Conservation (phyloP, 768 basidiomycete species). For the Rhizopogon vinicolor region DNA sequence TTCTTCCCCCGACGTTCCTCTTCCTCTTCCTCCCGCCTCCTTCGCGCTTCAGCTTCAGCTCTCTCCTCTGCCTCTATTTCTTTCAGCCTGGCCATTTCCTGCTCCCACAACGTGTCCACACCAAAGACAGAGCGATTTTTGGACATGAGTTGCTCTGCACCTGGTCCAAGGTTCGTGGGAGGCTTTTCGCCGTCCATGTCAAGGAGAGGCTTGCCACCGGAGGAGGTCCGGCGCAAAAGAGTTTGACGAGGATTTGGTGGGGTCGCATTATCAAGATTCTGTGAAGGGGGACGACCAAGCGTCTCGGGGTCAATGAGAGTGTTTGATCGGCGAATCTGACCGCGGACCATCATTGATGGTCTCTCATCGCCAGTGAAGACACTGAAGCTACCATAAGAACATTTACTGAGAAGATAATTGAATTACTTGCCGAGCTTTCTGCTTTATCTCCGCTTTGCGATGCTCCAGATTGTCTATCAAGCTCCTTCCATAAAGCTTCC, state of each 20-base stretch:
- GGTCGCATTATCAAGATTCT: conserved; percentile 40
- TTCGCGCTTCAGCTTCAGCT: conserved; percentile 48
- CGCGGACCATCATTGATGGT: conserved; percentile 90
- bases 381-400: conserved; percentile 32
- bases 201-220: conserved; percentile 58
- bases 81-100: conserved; percentile 77
- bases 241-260: conserved; percentile 22
- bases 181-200: conserved; percentile 46
- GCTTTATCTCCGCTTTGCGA: conserved; percentile 78
- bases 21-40: conserved; percentile 40
- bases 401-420: not conserved
- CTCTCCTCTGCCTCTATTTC: conserved; percentile 71
- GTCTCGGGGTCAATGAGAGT: conserved; percentile 73
- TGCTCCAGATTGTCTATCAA: conserved; percentile 87
- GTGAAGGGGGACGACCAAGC: conserved; percentile 47
- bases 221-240: conserved; percentile 45
- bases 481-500: conserved; percentile 82
- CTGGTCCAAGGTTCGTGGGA: conserved; percentile 25
- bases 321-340: conserved; percentile 45
- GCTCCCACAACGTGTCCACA: conserved; percentile 89
- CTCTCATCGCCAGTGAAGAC: conserved; percentile 86
- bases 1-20: conserved; percentile 33
- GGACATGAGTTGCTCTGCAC: conserved; percentile 28
- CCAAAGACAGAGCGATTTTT: conserved; percentile 84
- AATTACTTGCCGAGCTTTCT: conserved; percentile 70